Conservation (phyloP, 108 stramenopile genomes). For the Nitzschia palea region DNA sequence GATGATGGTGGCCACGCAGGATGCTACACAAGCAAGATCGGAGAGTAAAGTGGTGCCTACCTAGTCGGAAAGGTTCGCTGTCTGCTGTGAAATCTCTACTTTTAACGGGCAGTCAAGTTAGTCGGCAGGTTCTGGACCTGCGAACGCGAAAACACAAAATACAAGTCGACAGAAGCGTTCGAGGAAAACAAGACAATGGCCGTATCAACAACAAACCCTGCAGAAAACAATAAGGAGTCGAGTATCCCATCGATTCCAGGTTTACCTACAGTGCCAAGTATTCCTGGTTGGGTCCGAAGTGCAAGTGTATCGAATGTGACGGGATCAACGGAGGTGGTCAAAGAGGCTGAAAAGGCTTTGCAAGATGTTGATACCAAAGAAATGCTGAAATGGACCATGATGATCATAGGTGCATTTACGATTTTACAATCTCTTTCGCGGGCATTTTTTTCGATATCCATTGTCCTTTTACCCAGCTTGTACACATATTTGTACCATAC, state of each 20-base stretch:
- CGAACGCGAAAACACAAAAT: too few species aligned
- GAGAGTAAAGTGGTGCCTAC: too few species aligned
- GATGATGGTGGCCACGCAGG: too few species aligned
- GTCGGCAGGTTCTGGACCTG: too few species aligned
- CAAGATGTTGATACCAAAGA: not conserved
- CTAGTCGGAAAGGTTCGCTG: not conserved
- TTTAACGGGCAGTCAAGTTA: too few species aligned
- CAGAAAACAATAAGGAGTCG: not conserved
- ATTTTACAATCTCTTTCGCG: not conserved
- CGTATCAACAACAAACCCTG: not conserved
- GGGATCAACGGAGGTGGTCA: not conserved
- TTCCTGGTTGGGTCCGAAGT: not conserved
- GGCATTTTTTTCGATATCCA: conserved; percentile 11
- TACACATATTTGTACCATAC: conserved; percentile 55
- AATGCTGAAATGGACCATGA: not conserved
- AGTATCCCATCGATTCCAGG: not conserved
- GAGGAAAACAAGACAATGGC: not conserved
- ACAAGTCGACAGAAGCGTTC: not conserved
- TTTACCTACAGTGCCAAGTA: not conserved
- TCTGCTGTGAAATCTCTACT: not conserved
- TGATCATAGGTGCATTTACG: conserved; percentile 4
- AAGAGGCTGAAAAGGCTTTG: not conserved
- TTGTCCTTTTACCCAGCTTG: conserved; percentile 48
- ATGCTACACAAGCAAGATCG: too few species aligned
- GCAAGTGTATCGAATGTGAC: not conserved